phyloP scores from a whole-genome alignment of 2,329 filamentous ascomycete genomes.

The Claviceps purpurea region DNA sequence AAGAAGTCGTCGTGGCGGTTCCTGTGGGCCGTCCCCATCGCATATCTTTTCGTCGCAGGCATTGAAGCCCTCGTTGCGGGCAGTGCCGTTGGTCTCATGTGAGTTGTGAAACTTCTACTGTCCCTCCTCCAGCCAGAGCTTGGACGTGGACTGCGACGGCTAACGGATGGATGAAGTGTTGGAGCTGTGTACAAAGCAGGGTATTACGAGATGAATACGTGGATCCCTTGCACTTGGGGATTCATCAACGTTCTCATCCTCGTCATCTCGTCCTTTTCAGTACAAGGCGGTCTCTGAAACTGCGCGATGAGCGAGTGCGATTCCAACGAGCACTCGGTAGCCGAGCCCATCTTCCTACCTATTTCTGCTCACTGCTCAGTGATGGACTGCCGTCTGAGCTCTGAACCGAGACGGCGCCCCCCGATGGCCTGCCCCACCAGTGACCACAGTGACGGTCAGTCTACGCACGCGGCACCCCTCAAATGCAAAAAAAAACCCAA shows the following conservation, averaged over 20 bases:
- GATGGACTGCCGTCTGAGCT: too few species aligned
- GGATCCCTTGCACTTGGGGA: slow-evolving; percentile 84
- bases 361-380: too few species aligned
- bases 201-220: slow-evolving; percentile 84
- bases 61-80: slow-evolving; percentile 69
- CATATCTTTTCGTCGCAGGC: slow-evolving; percentile 59
- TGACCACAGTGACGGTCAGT: too few species aligned
- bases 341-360: too few species aligned
- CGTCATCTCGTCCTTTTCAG: slow-evolving; percentile 81
- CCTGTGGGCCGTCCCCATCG: slow-evolving; percentile 58
- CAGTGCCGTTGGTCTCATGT: slow-evolving; percentile 71
- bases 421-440: neutral
- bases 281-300: slow-evolving; percentile 70
- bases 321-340: neutral
- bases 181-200: slow-evolving; percentile 71
- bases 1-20: slow-evolving; percentile 43
- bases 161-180: slow-evolving; percentile 44
- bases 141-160: neutral
- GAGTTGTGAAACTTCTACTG: slow-evolving; percentile 20
- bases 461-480: neutral
- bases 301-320: too few species aligned
- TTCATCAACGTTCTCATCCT: slow-evolving; percentile 72
- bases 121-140: too few species aligned
- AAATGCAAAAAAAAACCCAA: neutral
- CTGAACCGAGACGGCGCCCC: too few species aligned